Evolutionary conservation across 805 yeast genomes (phyloP), one percentile per base, ranked within the genome.

Genomic region (Wickerhamomyces bovis): DNA sequence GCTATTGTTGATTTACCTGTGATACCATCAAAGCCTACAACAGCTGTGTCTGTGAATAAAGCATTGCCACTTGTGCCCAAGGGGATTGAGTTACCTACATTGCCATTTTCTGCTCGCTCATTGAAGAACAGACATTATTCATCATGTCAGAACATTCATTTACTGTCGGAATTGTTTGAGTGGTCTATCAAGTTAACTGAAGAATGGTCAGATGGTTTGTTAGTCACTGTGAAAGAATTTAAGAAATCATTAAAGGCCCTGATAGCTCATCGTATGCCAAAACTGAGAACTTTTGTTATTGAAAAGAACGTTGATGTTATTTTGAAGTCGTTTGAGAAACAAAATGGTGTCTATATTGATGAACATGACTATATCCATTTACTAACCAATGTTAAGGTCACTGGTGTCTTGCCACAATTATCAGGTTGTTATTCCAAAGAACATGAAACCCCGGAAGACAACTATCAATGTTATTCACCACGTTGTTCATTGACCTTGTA

Each of bases 101-200:
- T 80, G 9, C 85, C 85, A 3, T 81, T 81, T 51, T 63, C 77
- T 4, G 72, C 83, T 0, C 69, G 75, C 12, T 63, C 73, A 0
- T 59, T 81, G 33, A 70, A 68, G 15, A 70, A 71, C 19, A 63
- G 66, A n/a, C 83, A 80, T 50, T 70, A 78, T 44, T 58, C 73
- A 11, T 68, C 65, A 21, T 80, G 85, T 53, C 57, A 58, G 3
- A 63, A 64, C 31, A 72, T 80, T 3, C 72, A 75, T 65, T 67
- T 75, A 0, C 51, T 82, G 13, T 71, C 75, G 0, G 69, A 68
- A 18, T 64, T 81, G 4, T 80, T 76, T 54, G 57, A 62, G 26
- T 81, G 87, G 87, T 73, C 81, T 31, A 41, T 66, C 8, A 66
- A 72, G 44, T 66, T 74, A 26, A 66, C 78, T 43, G 64, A 65